Percentiles rank a stretch among this genome's conserved stretches.
Conservation (phyloP, 2,329 filamentous ascomycete genomes). For the Monilinia fructicola region DNA sequence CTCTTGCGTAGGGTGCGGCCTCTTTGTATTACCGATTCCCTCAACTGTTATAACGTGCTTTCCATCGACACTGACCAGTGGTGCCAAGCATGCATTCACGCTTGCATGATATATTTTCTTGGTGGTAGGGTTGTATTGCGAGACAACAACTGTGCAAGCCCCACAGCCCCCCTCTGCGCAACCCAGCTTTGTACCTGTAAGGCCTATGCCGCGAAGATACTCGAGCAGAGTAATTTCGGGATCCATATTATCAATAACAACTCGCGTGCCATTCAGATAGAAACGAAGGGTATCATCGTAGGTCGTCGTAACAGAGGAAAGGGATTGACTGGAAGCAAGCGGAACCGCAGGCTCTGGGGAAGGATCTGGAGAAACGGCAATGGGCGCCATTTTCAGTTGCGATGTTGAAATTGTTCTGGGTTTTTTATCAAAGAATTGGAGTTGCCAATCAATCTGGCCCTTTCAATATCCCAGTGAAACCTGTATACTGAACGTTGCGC, state of each 20-base stretch:
- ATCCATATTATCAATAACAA: slow-evolving; percentile 81
- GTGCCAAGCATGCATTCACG: slow-evolving; percentile 93
- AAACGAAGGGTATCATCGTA: slow-evolving; percentile 90
- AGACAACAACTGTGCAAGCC: slow-evolving; percentile 92
- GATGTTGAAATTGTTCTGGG: neutral
- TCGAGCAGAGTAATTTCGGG: slow-evolving; percentile 90
- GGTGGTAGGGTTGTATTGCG: slow-evolving; percentile 82
- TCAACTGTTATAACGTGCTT: slow-evolving; percentile 99
- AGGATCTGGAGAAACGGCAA: slow-evolving; percentile 51
- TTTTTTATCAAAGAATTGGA: neutral
- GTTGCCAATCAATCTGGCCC: neutral
- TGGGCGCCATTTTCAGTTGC: slow-evolving; percentile 54
- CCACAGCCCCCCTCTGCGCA: slow-evolving; percentile 97
- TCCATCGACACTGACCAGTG: slow-evolving; percentile 87
- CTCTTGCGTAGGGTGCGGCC: slow-evolving; percentile 86
- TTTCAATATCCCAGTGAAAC: no score
- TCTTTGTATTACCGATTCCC: slow-evolving; percentile 85
- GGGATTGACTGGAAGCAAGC: slow-evolving; percentile 38
- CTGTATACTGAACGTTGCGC: no score
- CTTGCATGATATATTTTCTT: slow-evolving; percentile 93
- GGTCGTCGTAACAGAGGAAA: slow-evolving; percentile 65
- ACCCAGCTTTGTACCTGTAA: slow-evolving; percentile 94
- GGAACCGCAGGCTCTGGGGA: slow-evolving; percentile 37
- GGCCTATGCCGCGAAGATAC: slow-evolving; percentile 86
- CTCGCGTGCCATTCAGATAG: slow-evolving; percentile 90